These are phyloP conservation scores for Ophiostoma perfectum DNA, from an alignment of 2,329 filamentous ascomycete species.

Conservation along the genomic window DNA sequence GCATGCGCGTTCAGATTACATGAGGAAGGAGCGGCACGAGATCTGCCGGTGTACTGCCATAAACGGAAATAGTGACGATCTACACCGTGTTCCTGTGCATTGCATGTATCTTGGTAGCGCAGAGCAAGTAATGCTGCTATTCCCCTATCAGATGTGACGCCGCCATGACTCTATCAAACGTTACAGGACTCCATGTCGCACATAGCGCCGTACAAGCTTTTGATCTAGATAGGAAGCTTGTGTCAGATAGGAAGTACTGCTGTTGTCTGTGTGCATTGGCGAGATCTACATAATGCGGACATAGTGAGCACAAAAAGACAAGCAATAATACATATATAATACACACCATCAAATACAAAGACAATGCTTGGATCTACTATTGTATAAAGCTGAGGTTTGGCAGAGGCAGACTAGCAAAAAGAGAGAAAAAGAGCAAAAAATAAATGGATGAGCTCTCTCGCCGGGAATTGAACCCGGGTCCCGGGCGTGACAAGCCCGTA, in stretches of 20 bases:
- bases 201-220: background rate
- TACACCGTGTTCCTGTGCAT: background rate
- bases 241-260: background rate
- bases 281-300: background rate
- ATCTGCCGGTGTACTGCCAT: background rate
- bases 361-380: background rate
- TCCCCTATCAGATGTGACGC: background rate
- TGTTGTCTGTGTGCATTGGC: background rate
- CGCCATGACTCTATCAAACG: slow-evolving; percentile 11
- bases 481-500: slow-evolving; percentile 6
- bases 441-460: slow-evolving; percentile 1
- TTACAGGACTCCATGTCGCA: slow-evolving; percentile 1
- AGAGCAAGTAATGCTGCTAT: background rate
- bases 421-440: background rate
- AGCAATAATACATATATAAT: background rate
- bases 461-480: slow-evolving; percentile 11
- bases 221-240: background rate
- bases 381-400: too few relatives aligned
- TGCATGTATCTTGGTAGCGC: background rate
- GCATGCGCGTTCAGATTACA: background rate
- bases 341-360: background rate
- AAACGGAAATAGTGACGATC: slow-evolving; percentile 1
- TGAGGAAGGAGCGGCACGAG: slow-evolving; percentile 3
- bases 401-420: background rate
- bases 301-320: background rate